Evolutionary conservation across 441 rosid genomes (phyloP), one percentile per base, ranked within the genome.

Genomic region (Melastoma candidum): DNA sequence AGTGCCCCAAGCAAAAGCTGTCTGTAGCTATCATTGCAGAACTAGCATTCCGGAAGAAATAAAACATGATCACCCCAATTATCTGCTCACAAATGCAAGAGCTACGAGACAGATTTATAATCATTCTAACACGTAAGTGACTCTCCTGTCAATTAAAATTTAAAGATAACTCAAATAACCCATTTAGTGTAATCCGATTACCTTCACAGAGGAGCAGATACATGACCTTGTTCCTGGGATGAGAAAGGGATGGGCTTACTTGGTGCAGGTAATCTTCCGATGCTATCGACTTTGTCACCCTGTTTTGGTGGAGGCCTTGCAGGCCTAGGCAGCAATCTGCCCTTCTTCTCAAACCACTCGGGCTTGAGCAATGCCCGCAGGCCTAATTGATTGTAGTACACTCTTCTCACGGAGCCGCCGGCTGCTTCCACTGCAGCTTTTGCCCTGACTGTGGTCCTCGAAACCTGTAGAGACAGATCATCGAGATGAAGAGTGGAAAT

Each of bases 321-420:
- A 45, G 95, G 74, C 66, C 60, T 79, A 1, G 97, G 98, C 69
- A 85, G 74, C 61, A 92, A 58, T 61, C 97, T 84, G 13, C 95
- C 95, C 69, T 92, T 88, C 90, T 92, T 92, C 69, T 82, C 95
- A 51, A 92, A 88, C 95, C 97, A 92, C 54, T 92, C 95, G 0
- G 97, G 98, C 70, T 84, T 85, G 12, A 88, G 71, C 74, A 88
- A 69, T 54, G 98, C 97, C 59, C 72, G 73, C 9, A 85, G 75
- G 0, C 97, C 95, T 77, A 92, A 64, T 63, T 84, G 74, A 81
- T 88, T 85, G 82, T 88, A 92, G 68, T 92, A 77, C 61, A 88
- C 97, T 73, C 79, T 76, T 72, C 95, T 77, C 47, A 88, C 92
- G 3, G 97, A 70, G 11, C 98, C 98, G 13, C 97, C 98, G 0